Conservation (phyloP, 2,329 filamentous ascomycete species). For the Nakataea oryzae region DNA sequence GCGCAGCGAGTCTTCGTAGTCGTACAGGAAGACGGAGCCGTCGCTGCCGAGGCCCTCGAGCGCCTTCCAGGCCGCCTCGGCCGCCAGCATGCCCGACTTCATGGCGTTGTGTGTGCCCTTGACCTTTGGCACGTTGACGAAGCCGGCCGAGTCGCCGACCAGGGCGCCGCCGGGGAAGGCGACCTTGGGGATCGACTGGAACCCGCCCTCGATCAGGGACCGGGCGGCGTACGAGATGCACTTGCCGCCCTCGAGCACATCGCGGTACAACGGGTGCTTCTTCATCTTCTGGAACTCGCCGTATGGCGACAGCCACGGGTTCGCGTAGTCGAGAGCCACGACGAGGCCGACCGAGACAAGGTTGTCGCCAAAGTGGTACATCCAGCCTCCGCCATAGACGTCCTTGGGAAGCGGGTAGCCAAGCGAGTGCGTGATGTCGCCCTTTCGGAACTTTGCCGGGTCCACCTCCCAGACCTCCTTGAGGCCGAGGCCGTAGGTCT, state of each 20-base stretch:
- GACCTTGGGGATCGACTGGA: slow-evolving; percentile 95
- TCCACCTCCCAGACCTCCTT: slow-evolving; percentile 98
- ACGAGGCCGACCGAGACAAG: slow-evolving; percentile 87
- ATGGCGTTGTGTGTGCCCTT: slow-evolving; percentile 98
- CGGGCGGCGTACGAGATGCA: slow-evolving; percentile 94
- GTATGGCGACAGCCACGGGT: slow-evolving; percentile 94
- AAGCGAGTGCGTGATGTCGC: slow-evolving; percentile 79
- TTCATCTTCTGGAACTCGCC: slow-evolving; percentile 98
- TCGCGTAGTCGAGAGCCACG: slow-evolving; percentile 87
- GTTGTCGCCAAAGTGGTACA: slow-evolving; percentile 99
- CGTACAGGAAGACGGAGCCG: slow-evolving; percentile 74
- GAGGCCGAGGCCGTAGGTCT: slow-evolving; percentile 88
- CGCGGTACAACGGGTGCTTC: slow-evolving; percentile 83
- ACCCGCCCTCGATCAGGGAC: slow-evolving; percentile 86
- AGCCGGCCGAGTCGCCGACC: slow-evolving; percentile 92
- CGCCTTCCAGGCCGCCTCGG: slow-evolving; percentile 78
- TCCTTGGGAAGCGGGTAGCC: slow-evolving; percentile 82
- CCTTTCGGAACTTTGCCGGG: slow-evolving; percentile 83
- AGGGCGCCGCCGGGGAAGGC: slow-evolving; percentile 92
- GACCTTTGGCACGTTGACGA: slow-evolving; percentile 96
- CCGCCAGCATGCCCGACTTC: slow-evolving; percentile 93
- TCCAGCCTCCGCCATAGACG: slow-evolving; percentile 95
- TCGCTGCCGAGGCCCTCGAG: slow-evolving; percentile 28
- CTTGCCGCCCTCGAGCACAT: slow-evolving; percentile 87
- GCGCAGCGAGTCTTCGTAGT: slow-evolving; percentile 84